Conservation (phyloP, 139 green algal species). For the Chlorella sp. region DNA sequence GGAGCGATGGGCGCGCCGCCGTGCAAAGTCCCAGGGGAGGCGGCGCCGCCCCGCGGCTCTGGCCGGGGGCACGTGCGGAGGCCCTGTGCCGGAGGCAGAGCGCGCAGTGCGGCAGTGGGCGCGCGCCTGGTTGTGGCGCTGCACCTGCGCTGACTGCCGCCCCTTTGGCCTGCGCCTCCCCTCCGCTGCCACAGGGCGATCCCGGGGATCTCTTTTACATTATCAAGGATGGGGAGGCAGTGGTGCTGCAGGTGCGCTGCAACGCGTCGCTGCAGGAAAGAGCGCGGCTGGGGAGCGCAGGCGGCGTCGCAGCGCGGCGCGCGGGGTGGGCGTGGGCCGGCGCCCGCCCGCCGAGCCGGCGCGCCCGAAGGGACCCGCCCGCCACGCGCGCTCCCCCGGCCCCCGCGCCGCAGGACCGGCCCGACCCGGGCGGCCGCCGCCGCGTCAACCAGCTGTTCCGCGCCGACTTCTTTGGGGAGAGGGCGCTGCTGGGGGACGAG, state of each 20-base stretch:
- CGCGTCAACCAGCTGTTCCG: conserved; percentile 93
- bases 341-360: too few relatives aligned
- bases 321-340: too few relatives aligned
- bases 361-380: too few relatives aligned
- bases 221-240: conserved; percentile 91
- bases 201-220: conserved; percentile 92
- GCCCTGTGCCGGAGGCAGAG: too few relatives aligned
- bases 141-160: background rate
- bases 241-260: conserved; percentile 85
- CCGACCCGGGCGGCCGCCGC: conserved; percentile 49
- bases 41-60: too few relatives aligned
- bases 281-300: background rate
- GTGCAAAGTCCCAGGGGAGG: too few relatives aligned
- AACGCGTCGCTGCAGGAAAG: background rate
- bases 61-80: too few relatives aligned
- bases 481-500: conserved; percentile 78
- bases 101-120: too few relatives aligned
- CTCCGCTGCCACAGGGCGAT: conserved; percentile 73
- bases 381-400: background rate
- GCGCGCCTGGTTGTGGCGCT: too few relatives aligned
- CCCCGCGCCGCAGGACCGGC: too few relatives aligned
- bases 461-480: conserved; percentile 93
- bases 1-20: too few relatives aligned
- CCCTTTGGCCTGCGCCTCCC: background rate
- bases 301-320: background rate